A percentile compares a stretch with the other conserved stretches of the same genome.
These are phyloP conservation scores for Daldinia decipiens DNA, from an alignment of 495 filamentous ascomycete genomes.

Conservation along the genomic window DNA sequence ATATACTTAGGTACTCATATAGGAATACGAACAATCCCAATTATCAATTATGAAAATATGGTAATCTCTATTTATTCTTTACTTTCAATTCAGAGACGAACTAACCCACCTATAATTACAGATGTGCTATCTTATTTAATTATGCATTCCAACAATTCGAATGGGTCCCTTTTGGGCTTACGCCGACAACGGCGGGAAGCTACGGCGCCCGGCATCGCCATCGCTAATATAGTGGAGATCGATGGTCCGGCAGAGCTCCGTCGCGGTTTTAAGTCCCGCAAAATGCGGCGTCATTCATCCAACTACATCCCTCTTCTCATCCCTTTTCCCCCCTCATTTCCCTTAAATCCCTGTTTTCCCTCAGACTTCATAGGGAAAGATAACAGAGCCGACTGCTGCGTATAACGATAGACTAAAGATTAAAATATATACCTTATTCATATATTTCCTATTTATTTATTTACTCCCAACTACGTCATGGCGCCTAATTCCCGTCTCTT, in stretches of 20 bases:
- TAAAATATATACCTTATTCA: slow-evolving; percentile 2
- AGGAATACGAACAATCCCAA: too few species aligned
- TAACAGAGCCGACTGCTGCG: not conserved
- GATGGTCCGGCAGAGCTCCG: slow-evolving; percentile 23
- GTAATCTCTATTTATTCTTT: too few species aligned
- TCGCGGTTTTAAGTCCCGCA: slow-evolving; percentile 19
- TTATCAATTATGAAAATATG: too few species aligned
- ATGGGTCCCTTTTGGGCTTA: slow-evolving; percentile 1
- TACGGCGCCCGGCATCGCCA: slow-evolving; percentile 22
- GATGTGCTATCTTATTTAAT: not conserved
- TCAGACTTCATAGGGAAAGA: not conserved
- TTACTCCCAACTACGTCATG: slow-evolving; percentile 49
- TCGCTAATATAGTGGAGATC: slow-evolving; percentile 22
- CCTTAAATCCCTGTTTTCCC: not conserved
- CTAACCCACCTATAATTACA: too few species aligned
- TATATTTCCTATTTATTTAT: not conserved
- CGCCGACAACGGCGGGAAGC: slow-evolving; percentile 21
- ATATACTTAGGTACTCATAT: too few species aligned
- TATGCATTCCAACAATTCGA: not conserved
- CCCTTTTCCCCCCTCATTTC: not conserved
- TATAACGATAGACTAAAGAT: slow-evolving; percentile 7
- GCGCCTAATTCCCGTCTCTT: slow-evolving; percentile 61
- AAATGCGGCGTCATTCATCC: slow-evolving; percentile 7
- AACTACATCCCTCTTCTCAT: not conserved
- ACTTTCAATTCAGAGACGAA: too few species aligned